Evolutionary conservation across 78 protist genomes (phyloP), one percentile per base, ranked within the genome.

Genomic region (Dictyostelium capitatum): DNA sequence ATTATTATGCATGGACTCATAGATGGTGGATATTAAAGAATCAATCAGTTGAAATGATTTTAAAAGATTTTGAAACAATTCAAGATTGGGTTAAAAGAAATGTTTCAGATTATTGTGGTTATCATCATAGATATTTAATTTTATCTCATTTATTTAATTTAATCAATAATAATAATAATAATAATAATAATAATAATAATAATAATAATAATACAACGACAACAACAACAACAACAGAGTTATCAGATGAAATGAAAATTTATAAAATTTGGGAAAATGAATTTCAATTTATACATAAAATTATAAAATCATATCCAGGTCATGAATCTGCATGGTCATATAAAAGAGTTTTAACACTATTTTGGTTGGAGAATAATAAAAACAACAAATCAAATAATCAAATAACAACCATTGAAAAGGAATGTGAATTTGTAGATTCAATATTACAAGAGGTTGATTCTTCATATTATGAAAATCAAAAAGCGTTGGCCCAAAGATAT

Each of bases 1-100:
- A 87, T 23, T 87, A 87, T 59, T 87, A 87, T 87, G 79, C 92
- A 4, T 87, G 92, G 92, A 74, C 83, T 30, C 92, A 87, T 48
- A 6, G 92, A 28, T 47, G 48, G 77, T 87, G 77, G 80, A 1
- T 69, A 11, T 50, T 87, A 50, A 28, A 77, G 14, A 32, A 74
- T 37, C 83, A 28, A 48, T 30, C 92, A 7, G 30, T 20, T n/a
- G 64, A 70, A 12, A 57, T 54, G 79, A 23, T 77, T 28, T 41
- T 87, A 17, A 82, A 54, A 20, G 92, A 87, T 62, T 59, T 87
- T 17, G 64, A 74, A 65, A 25, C 20, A 28, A 64, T 77, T 9
- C 79, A 87, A 19, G 59, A 87, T 54, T 87, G 92, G 92, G 43
- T 77, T 25, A 37, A 70, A 37, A 74, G 92, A 47, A 74, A 87